Evolutionary conservation across 306 rosid species (phyloP).

Genomic region (Carpinus fangiana): DNA sequence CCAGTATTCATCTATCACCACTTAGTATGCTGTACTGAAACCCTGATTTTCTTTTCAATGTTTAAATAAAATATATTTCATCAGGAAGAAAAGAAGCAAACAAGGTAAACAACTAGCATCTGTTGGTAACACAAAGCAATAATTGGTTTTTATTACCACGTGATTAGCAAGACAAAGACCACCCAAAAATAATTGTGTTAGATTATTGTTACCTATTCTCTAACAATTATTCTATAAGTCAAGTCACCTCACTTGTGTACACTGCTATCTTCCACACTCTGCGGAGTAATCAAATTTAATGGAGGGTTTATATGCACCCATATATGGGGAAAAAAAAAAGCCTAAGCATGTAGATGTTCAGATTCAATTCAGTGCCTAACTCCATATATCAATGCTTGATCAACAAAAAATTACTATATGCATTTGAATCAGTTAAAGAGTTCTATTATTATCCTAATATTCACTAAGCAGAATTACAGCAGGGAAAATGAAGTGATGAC

Average conservation of each 20-base stretch:
- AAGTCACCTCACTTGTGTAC: neutral
- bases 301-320: neutral
- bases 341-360: neutral
- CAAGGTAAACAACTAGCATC: no score
- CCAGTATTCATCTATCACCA: no score
- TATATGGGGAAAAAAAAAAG: neutral
- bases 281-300: neutral
- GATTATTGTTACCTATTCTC: neutral
- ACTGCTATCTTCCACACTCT: neutral
- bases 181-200: neutral
- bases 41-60: no score
- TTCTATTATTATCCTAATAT: neutral
- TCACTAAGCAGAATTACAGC: neutral
- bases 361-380: neutral
- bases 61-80: no score
- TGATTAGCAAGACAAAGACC: neutral
- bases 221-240: neutral
- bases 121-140: neutral
- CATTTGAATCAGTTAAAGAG: neutral
- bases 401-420: no score
- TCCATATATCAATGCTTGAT: neutral
- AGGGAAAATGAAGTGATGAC: constrained; percentile 5
- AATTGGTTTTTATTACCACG: neutral
- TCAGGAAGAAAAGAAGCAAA: no score
- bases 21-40: no score